Percentiles rank a stretch among this genome's conserved stretches.
These are phyloP conservation scores for Parachlorella kessleri DNA, from an alignment of 139 green algal genomes.

Conservation along the genomic window DNA sequence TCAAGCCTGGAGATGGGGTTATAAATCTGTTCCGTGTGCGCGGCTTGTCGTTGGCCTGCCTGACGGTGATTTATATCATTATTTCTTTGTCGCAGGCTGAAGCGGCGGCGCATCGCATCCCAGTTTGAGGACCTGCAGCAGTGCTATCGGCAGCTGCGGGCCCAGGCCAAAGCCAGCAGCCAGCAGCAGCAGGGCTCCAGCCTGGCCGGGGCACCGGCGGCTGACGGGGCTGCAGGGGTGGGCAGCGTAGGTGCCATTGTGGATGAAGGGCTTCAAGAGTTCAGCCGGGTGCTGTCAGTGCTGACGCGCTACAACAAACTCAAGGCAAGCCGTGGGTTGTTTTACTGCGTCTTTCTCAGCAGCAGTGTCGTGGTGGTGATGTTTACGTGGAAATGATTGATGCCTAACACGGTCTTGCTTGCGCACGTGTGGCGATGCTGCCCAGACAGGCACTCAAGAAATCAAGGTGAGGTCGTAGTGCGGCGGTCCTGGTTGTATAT, in stretches of 20 bases:
- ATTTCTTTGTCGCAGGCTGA: not conserved
- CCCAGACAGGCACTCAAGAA: too few relatives aligned
- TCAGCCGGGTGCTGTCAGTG: slow-evolving; percentile 61
- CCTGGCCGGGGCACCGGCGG: not conserved
- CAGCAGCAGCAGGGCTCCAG: not conserved
- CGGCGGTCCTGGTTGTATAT: too few relatives aligned
- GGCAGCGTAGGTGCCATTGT: slow-evolving; percentile 12
- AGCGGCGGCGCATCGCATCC: slow-evolving; percentile 54
- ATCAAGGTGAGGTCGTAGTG: too few relatives aligned
- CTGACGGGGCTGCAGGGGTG: not conserved
- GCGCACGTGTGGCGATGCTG: too few relatives aligned
- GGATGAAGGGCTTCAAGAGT: slow-evolving; percentile 52
- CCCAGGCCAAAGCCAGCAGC: not conserved
- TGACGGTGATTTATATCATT: too few relatives aligned
- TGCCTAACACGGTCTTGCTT: too few relatives aligned
- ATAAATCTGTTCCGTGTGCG: too few relatives aligned
- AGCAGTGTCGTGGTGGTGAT: too few relatives aligned
- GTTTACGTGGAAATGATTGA: too few relatives aligned
- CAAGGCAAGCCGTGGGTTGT: slow-evolving; percentile 25
- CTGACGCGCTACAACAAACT: slow-evolving; percentile 55
- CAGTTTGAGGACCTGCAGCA: slow-evolving; percentile 78
- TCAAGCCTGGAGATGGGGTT: too few relatives aligned
- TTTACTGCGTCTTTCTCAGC: too few relatives aligned
- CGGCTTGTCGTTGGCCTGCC: too few relatives aligned
- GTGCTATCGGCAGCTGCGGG: slow-evolving; percentile 61